Percentiles rank a stretch among this genome's conserved stretches.
These are phyloP conservation scores for Pseudogymnoascus sp. DNA, from an alignment of 2,329 filamentous ascomycete species.

Conservation along the genomic window DNA sequence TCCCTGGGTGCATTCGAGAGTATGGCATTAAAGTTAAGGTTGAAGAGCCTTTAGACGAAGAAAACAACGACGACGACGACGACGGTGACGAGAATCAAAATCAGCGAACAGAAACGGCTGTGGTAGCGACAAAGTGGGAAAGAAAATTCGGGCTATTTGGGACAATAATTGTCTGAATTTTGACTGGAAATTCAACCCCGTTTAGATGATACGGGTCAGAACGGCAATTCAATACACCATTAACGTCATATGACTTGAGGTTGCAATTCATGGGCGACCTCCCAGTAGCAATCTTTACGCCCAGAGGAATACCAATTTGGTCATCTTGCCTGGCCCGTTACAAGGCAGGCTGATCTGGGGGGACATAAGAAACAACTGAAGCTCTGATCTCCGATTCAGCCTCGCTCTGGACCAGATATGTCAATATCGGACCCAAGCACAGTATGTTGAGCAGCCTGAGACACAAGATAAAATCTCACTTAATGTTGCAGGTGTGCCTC, in stretches of 20 bases:
- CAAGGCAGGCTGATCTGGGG: neutral
- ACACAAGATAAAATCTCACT: neutral
- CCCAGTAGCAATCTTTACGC: neutral
- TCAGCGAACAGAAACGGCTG: constrained; percentile 36
- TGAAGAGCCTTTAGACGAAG: constrained; percentile 26
- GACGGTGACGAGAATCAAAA: neutral
- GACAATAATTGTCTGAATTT: constrained; percentile 44
- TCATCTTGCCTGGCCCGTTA: neutral
- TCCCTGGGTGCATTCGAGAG: constrained; percentile 62
- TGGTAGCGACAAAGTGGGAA: constrained; percentile 45
- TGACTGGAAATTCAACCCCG: neutral
- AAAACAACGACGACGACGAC: neutral
- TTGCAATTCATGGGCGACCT: neutral
- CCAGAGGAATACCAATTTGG: neutral
- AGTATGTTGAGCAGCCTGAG: neutral
- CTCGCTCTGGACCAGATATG: neutral
- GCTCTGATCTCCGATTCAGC: neutral
- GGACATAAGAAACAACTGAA: neutral
- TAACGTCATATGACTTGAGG: neutral
- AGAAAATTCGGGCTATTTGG: constrained; percentile 56
- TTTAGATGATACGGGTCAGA: neutral
- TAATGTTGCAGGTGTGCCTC: neutral
- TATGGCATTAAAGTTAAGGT: constrained; percentile 49
- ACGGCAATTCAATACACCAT: neutral
- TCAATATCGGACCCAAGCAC: neutral